Evolutionary conservation across 2,329 filamentous ascomycete genomes (phyloP).

Genomic region (Metarhizium album): DNA sequence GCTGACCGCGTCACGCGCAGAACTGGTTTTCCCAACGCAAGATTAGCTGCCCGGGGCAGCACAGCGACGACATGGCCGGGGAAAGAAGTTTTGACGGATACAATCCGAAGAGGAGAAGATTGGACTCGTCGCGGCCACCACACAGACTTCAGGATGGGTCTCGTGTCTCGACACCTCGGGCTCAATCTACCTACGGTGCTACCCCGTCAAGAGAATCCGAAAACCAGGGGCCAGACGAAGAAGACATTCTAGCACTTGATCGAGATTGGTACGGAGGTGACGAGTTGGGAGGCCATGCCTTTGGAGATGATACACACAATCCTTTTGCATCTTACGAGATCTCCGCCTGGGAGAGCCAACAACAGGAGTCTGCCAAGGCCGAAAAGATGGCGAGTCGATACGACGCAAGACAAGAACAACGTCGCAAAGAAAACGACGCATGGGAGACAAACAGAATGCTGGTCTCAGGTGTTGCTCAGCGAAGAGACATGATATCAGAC

Average conservation of each 20-base stretch:
- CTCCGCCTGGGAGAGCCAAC: constrained; percentile 61
- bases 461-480: constrained; percentile 87
- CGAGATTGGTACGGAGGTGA: constrained; percentile 90
- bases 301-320: constrained; percentile 88
- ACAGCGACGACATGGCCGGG: constrained; percentile 18
- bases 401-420: constrained; percentile 64
- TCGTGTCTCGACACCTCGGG: constrained; percentile 22
- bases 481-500: constrained; percentile 68
- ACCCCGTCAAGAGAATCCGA: constrained; percentile 31
- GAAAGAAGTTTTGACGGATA: constrained; percentile 27
- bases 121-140: constrained; percentile 22
- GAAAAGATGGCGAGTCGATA: constrained; percentile 70
- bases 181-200: constrained; percentile 27
- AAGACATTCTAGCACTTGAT: constrained; percentile 67
- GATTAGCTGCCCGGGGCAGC: background rate
- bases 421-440: constrained; percentile 88
- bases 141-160: constrained; percentile 22
- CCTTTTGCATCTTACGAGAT: constrained; percentile 73
- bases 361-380: constrained; percentile 65
- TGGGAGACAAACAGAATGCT: constrained; percentile 99
- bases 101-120: constrained; percentile 28
- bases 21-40: background rate
- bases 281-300: constrained; percentile 68
- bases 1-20: background rate
- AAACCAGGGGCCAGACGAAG: constrained; percentile 50